phyloP scores from a whole-genome alignment of 257 asterid species.

The Salvia hispanica region DNA sequence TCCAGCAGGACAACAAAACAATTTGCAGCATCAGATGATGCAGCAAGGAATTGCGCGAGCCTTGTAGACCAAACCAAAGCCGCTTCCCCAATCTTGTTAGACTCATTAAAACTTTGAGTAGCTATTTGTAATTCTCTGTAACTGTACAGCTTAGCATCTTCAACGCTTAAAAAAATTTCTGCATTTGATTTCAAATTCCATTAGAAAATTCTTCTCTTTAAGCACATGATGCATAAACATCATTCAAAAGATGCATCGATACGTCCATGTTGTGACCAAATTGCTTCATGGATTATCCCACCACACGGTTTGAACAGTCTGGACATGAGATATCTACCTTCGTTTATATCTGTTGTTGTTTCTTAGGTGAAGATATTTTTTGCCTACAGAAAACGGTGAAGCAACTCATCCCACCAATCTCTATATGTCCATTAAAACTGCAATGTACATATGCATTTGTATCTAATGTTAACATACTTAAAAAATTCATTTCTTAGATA shows the following conservation, averaged over 20 bases:
- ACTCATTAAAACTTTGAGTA: slow-evolving; percentile 55
- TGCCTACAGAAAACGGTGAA: slow-evolving; percentile 44
- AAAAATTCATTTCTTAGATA: slow-evolving; percentile 13
- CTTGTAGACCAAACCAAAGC: slow-evolving; percentile 90
- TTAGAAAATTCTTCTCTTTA: slow-evolving; percentile 20
- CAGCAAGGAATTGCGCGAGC: slow-evolving; percentile 26
- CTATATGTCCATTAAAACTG: slow-evolving; percentile 24
- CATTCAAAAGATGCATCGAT: background rate
- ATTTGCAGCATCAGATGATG: slow-evolving; percentile 16
- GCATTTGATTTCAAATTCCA: slow-evolving; percentile 40
- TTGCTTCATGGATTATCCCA: slow-evolving; percentile 16
- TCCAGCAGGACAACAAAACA: background rate
- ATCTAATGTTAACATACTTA: slow-evolving; percentile 7
- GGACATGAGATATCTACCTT: slow-evolving; percentile 47
- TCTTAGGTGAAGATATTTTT: slow-evolving; percentile 34
- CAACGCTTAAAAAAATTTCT: slow-evolving; percentile 63
- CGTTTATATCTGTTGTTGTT: slow-evolving; percentile 43
- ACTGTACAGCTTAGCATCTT: slow-evolving; percentile 53
- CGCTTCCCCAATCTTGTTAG: slow-evolving; percentile 79
- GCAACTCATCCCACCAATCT: slow-evolving; percentile 52
- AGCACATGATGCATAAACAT: slow-evolving; percentile 20
- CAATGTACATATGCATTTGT: slow-evolving; percentile 16
- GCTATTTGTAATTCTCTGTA: slow-evolving; percentile 67
- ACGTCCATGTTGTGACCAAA: background rate
- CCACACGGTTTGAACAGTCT: slow-evolving; percentile 14